These are phyloP conservation scores for Erysimum cheiranthoides DNA, from an alignment of 345 rosid species.

Conservation along the genomic window DNA sequence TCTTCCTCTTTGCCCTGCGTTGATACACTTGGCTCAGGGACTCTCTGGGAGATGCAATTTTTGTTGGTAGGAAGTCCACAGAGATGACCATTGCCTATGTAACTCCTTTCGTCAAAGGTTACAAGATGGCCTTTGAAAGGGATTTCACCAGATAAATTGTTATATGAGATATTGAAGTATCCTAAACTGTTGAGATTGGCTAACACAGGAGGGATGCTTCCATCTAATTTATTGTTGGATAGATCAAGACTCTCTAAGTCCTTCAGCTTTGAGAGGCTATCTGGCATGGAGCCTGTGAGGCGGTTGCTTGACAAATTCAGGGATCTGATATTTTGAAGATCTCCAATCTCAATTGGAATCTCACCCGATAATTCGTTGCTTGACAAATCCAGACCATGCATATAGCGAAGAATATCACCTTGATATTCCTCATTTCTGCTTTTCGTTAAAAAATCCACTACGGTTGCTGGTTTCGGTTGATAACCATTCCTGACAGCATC, in stretches of 20 bases:
- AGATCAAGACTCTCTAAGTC: neutral
- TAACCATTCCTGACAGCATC: neutral
- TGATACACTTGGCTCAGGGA: neutral
- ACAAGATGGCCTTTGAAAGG: neutral
- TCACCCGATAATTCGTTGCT: neutral
- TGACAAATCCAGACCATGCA: conserved; percentile 7
- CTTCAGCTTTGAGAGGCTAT: neutral
- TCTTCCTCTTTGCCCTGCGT: neutral
- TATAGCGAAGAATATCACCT: neutral
- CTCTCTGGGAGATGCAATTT: neutral
- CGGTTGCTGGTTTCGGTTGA: neutral
- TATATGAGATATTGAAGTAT: neutral
- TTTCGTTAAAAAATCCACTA: neutral
- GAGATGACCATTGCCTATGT: neutral
- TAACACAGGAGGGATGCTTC: neutral
- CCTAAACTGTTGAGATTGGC: neutral
- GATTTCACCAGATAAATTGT: neutral
- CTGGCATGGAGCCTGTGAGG: neutral
- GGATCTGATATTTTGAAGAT: neutral
- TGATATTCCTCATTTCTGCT: conserved; percentile 5
- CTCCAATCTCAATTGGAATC: neutral
- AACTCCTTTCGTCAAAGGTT: neutral
- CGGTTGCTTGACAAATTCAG: neutral
- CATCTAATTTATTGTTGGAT: neutral
- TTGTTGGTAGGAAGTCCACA: neutral